Evolutionary conservation across 1,139 yeast genomes (phyloP), one percentile per base, ranked within the genome.

Genomic region (Taphrina communis): DNA sequence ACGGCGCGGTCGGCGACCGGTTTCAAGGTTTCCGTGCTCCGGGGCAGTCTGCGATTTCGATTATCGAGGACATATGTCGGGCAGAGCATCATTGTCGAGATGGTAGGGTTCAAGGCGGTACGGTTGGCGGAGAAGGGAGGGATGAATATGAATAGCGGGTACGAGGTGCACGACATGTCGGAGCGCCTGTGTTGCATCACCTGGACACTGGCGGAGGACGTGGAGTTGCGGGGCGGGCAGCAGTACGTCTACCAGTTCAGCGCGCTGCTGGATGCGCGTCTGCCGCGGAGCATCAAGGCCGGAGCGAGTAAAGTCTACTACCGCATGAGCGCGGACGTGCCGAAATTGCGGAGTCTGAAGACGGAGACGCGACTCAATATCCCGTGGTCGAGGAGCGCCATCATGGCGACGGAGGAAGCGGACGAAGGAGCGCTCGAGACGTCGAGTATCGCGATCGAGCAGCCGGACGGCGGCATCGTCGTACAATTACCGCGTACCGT

Each of bases 241-340:
- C 38, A 42, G 38, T 58, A 58, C 42, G n/a, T 21, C 11, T 58
- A 36, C n/a, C 19, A 25, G 1, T 58, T 58, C 42, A 44, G 52
- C 31, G 62, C 53, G 14, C 53, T 58, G 35, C 17, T 58, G 41
- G 62, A 58, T 6, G 62, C 62, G 25, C 38, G 62, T 6, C 17
- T 58, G 53, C 62, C 62, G 39, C 14, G 62, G 25, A 58, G 42
- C 42, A 58, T 58, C 53, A 58, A 58, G 42, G 53, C 62, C 39
- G 53, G 53, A 5, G 12, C 39, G 25, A 46, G 53, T 17, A 38
- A 35, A 12, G 53, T 58, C 39, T 44, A 46, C 14, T 58, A 58
- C 42, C 17, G 62, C 25, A 25, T 58, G 62, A 36, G 50, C 14
- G 62, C 62, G 25, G 53, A 58, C 42, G 44, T 46, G 9, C 39